Evolutionary conservation across 1,284 basidiomycete species (phyloP), one percentile per base, ranked within the genome.

Genomic region (Gymnopus androsaceus): DNA sequence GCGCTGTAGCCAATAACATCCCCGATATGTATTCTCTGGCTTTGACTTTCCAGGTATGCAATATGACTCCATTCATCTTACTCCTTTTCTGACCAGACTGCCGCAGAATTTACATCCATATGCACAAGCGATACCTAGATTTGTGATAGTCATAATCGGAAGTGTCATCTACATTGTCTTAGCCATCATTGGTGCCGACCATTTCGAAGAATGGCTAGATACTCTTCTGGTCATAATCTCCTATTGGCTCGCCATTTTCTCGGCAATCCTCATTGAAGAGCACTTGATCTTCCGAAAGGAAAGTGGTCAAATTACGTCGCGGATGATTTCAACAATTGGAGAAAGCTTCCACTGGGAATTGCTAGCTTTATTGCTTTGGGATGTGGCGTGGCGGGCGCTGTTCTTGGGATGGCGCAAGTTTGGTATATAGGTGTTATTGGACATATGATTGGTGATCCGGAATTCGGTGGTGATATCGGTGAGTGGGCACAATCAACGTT

Each of bases 1-100:
- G 87, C 55, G 88, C 93, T 27, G 84, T 85, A 2, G 92, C 84
- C 2, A 97, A 96, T 73, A 90, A 94, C 55, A 89, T 91, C 5
- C 84, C 87, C 4, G 92, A 87, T 9, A 85, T 94, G 63, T 95
- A 96, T 70, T 90, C 87, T 47, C 83, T 92, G 57, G 85, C 89
- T 17, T 78, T 95, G 58, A 89, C 84, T 64, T 80, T 93, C 59
- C 92, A 95, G 68, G 81, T 92, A 7, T 81, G 88, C 62, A 71
- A 92, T 17, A 0, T 80, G 80, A 95, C 65, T 95, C 7, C 11
- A 14, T 14, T 94, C 68, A 75, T 93, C 46, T 92, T 95, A 69
- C 91, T 94, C 0, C 66, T 95, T 19, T 67, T 94, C 88, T 89
- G 61, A 60, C 85, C 76, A 4, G 14, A 28, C 12, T 42, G 34